A percentile compares a stretch with the other conserved stretches of the same genome.
Evolutionary conservation across 176 grass and related monocot species (phyloP).

Genomic region (Oryza glaberrima): DNA sequence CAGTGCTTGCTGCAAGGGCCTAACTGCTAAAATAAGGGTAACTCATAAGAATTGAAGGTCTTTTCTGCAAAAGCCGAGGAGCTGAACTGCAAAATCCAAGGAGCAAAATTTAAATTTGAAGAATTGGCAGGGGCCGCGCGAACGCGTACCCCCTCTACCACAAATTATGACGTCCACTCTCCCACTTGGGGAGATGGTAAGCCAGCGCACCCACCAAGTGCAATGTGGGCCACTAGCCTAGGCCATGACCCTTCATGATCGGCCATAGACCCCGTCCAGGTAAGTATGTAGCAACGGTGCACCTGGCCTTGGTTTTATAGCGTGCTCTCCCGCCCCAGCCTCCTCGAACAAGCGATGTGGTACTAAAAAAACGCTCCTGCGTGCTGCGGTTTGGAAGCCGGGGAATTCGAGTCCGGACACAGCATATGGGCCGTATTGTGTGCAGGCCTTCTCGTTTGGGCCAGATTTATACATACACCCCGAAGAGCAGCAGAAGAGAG

Average conservation of each 20-base stretch:
- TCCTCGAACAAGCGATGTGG: background rate
- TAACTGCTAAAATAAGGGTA: too few relatives aligned
- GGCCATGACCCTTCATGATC: constrained; percentile 28
- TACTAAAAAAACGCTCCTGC: background rate
- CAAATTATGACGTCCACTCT: constrained; percentile 69
- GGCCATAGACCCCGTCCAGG: constrained; percentile 34
- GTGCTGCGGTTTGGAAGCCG: background rate
- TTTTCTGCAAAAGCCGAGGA: too few relatives aligned
- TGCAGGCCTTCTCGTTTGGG: background rate
- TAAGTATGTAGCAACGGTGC: background rate
- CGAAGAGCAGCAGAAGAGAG: background rate
- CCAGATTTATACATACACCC: background rate
- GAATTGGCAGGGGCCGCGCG: constrained; percentile 42
- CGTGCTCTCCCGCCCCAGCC: rapidly evolving
- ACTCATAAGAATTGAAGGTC: too few relatives aligned
- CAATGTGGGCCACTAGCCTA: constrained; percentile 45
- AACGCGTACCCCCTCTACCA: constrained; percentile 48
- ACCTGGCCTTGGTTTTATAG: background rate
- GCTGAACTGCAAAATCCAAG: too few relatives aligned
- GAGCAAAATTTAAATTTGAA: background rate
- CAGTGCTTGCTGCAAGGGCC: too few relatives aligned
- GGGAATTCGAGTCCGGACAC: too few relatives aligned
- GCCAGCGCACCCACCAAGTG: constrained; percentile 33
- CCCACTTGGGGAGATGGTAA: constrained; percentile 53
- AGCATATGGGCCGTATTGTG: background rate